Evolutionary conservation across 805 yeast species (phyloP).

Genomic region (Monosporozyma yasuniensis): DNA sequence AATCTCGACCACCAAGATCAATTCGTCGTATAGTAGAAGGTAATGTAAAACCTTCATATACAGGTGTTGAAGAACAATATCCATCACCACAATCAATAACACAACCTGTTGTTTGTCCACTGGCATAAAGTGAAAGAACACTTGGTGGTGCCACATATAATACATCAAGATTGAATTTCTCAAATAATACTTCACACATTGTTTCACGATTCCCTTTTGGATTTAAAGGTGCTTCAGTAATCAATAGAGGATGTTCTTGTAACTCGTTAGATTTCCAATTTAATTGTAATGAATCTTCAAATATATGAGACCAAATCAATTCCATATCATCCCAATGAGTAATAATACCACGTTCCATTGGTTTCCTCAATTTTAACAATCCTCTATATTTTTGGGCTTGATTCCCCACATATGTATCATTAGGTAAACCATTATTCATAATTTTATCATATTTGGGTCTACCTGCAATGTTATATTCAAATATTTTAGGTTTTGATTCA

Average conservation of each 20-base stretch:
- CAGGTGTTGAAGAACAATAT: conserved; percentile 78
- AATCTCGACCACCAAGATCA: conserved; percentile 80
- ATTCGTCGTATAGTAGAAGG: conserved; percentile 63
- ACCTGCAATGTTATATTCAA: conserved; percentile 63
- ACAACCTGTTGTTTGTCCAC: conserved; percentile 85
- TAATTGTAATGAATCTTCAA: conserved; percentile 45
- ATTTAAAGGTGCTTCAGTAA: conserved; percentile 86
- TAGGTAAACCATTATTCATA: conserved; percentile 55
- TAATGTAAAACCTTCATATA: conserved; percentile 78
- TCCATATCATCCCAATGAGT: conserved; percentile 85
- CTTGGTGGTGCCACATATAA: conserved; percentile 94
- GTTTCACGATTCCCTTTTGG: conserved; percentile 78
- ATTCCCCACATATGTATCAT: conserved; percentile 66
- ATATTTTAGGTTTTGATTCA: conserved; percentile 66
- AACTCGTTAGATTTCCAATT: conserved; percentile 30
- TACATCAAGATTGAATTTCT: conserved; percentile 81
- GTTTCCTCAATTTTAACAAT: conserved; percentile 58
- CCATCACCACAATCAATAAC: conserved; percentile 93
- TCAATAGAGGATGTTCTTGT: conserved; percentile 79
- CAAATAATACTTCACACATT: conserved; percentile 91
- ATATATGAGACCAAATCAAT: conserved; percentile 61
- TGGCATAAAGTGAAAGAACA: conserved; percentile 73
- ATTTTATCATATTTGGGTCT: conserved; percentile 74
- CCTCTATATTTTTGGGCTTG: conserved; percentile 73
- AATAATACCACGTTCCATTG: conserved; percentile 72